phyloP scores from a whole-genome alignment of 2,329 filamentous ascomycete genomes.

The Mycosphaerelloides madeirae region DNA sequence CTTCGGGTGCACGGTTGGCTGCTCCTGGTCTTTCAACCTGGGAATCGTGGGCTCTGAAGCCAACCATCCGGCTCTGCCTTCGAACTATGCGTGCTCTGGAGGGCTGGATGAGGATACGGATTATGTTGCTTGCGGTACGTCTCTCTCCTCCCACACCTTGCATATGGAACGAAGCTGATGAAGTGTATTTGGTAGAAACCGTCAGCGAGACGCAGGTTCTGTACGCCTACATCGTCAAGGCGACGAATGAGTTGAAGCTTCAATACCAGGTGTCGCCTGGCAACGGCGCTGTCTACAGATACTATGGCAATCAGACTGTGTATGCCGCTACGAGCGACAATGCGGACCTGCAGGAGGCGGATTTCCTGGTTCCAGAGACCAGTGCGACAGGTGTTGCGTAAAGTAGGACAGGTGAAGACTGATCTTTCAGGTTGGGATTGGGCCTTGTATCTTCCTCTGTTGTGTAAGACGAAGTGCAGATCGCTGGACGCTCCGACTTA shows the following conservation, averaged over 20 bases:
- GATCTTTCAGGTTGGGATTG: too few species aligned
- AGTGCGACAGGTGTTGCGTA: conserved; percentile 14
- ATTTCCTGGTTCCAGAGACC: conserved; percentile 19
- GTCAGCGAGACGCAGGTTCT: conserved; percentile 13
- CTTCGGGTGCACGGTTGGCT: conserved; percentile 24
- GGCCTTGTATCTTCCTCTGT: too few species aligned
- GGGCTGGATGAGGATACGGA: conserved; percentile 11
- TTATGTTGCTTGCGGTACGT: conserved; percentile 20
- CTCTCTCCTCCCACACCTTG: too few species aligned
- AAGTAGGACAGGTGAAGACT: too few species aligned
- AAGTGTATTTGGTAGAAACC: not conserved
- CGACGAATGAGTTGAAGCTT: conserved; percentile 18
- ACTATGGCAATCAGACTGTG: conserved; percentile 19
- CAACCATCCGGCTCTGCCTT: conserved; percentile 16
- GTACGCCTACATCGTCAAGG: conserved; percentile 20
- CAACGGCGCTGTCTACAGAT: conserved; percentile 10
- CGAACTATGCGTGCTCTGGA: conserved; percentile 19
- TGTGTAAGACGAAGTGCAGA: too few species aligned
- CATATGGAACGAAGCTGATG: too few species aligned
- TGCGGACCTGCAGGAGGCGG: conserved; percentile 14
- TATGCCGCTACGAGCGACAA: conserved; percentile 20
- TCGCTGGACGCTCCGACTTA: too few species aligned
- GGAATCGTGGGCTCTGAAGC: conserved; percentile 8
- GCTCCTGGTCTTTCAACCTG: conserved; percentile 22
- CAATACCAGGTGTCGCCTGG: conserved; percentile 13